phyloP scores from a whole-genome alignment of 306 rosid species.

The Vigna radiata region DNA sequence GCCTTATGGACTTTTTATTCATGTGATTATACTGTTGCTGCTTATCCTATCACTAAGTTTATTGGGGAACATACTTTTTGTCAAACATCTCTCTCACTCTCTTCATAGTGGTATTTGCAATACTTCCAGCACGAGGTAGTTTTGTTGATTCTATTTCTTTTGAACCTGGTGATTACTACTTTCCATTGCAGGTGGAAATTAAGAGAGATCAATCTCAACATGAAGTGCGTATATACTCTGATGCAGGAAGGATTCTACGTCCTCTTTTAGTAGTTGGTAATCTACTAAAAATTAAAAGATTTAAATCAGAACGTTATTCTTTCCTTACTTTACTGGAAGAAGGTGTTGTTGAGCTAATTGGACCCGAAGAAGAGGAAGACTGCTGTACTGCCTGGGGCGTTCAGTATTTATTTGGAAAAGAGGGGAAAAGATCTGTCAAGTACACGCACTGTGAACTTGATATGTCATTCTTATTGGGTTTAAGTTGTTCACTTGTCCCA shows the following conservation, averaged over 20 bases:
- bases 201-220: conserved; percentile 75
- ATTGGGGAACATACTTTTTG: not conserved
- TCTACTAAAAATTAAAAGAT: conserved; percentile 62
- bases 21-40: not conserved
- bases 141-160: conserved; percentile 14
- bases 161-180: conserved; percentile 28
- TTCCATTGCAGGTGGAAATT: conserved; percentile 75
- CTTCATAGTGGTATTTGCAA: conserved; percentile 6
- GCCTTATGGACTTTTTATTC: conserved; percentile 21
- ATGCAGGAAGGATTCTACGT: conserved; percentile 93
- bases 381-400: conserved; percentile 86
- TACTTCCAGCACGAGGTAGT: conserved; percentile 16
- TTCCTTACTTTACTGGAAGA: conserved; percentile 69
- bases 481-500: conserved; percentile 85
- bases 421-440: conserved; percentile 54
- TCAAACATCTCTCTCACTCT: not conserved
- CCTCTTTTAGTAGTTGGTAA: conserved; percentile 88
- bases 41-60: conserved; percentile 1
- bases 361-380: conserved; percentile 98
- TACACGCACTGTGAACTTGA: conserved; percentile 97
- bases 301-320: conserved; percentile 58
- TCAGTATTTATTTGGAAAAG: conserved; percentile 61
- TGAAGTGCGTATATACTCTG: conserved; percentile 86
- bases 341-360: conserved; percentile 86
- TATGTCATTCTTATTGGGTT: conserved; percentile 81